phyloP scores from a whole-genome alignment of 805 yeast species.

The Candida easanensis region DNA sequence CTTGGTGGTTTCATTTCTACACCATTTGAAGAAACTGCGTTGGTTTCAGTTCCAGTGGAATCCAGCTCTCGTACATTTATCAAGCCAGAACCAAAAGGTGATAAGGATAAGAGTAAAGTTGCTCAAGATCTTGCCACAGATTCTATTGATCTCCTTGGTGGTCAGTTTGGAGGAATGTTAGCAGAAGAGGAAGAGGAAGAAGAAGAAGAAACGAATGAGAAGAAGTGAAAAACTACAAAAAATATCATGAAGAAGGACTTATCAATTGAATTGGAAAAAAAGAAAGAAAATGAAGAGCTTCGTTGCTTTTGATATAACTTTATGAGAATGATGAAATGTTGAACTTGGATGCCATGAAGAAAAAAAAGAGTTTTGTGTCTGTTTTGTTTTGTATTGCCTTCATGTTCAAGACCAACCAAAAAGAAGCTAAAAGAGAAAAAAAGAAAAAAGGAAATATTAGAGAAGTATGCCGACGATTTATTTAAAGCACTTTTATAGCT shows the following conservation, averaged over 20 bases:
- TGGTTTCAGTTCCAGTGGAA: conserved; percentile 7
- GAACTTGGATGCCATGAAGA: no score
- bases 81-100: not conserved
- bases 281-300: no score
- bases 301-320: conserved; percentile 6
- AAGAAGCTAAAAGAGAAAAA: no score
- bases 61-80: conserved; percentile 1
- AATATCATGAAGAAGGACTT: no score
- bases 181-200: not conserved
- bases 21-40: conserved; percentile 7
- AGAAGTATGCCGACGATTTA: no score
- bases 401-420: no score
- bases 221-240: no score
- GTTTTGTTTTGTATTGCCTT: no score
- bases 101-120: not conserved
- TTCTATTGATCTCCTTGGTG: conserved; percentile 21
- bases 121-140: conserved; percentile 7
- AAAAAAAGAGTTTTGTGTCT: no score
- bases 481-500: no score
- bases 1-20: conserved; percentile 47
- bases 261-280: no score
- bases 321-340: conserved; percentile 9
- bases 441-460: no score
- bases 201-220: not conserved
- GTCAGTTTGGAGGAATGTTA: conserved; percentile 20